These are phyloP conservation scores for Quercus dentata DNA, from an alignment of 306 rosid genomes.

Conservation along the genomic window DNA sequence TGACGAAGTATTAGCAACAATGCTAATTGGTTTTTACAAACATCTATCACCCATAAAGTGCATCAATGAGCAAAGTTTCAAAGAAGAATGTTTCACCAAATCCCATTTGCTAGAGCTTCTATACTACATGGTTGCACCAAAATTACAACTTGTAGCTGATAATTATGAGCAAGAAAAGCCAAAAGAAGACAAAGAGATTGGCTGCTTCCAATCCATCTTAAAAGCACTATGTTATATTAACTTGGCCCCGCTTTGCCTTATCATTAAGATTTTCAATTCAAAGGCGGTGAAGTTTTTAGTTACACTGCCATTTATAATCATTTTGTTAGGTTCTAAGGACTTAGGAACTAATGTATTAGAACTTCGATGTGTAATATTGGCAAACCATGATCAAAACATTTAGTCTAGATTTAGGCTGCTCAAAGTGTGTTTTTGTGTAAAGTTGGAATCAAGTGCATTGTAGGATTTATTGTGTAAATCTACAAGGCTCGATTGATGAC, in stretches of 20 bases:
- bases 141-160: not conserved
- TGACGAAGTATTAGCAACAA: not conserved
- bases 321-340: not conserved
- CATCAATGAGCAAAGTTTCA: not conserved
- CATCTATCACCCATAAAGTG: not conserved
- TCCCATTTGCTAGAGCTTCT: conserved; percentile 15
- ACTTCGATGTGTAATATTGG: too few species aligned
- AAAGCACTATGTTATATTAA: not conserved
- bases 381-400: too few species aligned
- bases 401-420: too few species aligned
- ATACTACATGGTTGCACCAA: not conserved
- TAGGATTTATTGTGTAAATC: too few species aligned
- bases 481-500: too few species aligned
- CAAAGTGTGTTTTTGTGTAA: too few species aligned
- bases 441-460: too few species aligned
- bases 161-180: not conserved
- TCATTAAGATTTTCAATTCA: not conserved
- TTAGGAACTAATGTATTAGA: too few species aligned
- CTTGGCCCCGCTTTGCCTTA: not conserved
- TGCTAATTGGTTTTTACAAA: conserved; percentile 2
- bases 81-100: not conserved
- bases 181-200: not conserved
- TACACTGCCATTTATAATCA: not conserved
- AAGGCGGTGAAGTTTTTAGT: not conserved
- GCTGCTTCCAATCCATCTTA: not conserved